These are phyloP conservation scores for Luzula sylvatica DNA, from an alignment of 176 grass and related monocot species.

Conservation along the genomic window DNA sequence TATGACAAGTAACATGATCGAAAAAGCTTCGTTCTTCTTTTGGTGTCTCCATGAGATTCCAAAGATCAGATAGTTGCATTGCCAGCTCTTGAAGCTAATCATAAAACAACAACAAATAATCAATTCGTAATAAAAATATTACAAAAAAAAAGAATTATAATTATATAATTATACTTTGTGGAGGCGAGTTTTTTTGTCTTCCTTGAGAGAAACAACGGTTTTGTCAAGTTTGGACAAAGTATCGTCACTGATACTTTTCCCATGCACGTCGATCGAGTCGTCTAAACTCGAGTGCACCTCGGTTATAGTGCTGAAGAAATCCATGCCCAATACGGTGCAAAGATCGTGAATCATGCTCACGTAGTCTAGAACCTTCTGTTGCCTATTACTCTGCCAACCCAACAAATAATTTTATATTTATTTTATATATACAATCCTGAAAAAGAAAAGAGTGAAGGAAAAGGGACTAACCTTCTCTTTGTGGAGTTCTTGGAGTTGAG, in stretches of 20 bases:
- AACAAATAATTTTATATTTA: no score
- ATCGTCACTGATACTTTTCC: constrained; percentile 82
- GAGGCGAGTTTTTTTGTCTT: constrained; percentile 78
- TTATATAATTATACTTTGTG: constrained; percentile 52
- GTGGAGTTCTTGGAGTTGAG: constrained; percentile 84
- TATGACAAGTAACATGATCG: constrained; percentile 88
- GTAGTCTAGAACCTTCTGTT: constrained; percentile 89
- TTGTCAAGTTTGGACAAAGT: constrained; percentile 84
- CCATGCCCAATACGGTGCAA: constrained; percentile 88
- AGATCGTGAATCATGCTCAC: constrained; percentile 84
- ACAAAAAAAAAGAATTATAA: constrained; percentile 1
- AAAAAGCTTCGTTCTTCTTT: constrained; percentile 70
- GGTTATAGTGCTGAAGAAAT: constrained; percentile 75
- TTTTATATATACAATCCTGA: not conserved
- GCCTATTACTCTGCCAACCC: constrained; percentile 63
- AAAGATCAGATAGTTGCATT: constrained; percentile 84
- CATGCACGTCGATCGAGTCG: constrained; percentile 54
- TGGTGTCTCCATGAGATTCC: constrained; percentile 98
- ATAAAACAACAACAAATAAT: not conserved
- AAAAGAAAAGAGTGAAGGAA: constrained; percentile 9
- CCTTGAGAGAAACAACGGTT: constrained; percentile 66
- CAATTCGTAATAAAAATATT: no score
- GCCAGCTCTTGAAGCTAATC: constrained; percentile 94
- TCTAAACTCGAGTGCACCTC: constrained; percentile 91
- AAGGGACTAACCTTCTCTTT: constrained; percentile 79